Evolutionary conservation across 2,329 filamentous ascomycete species (phyloP), one percentile per base, ranked within the genome.

Genomic region (Colletotrichum abscissum): DNA sequence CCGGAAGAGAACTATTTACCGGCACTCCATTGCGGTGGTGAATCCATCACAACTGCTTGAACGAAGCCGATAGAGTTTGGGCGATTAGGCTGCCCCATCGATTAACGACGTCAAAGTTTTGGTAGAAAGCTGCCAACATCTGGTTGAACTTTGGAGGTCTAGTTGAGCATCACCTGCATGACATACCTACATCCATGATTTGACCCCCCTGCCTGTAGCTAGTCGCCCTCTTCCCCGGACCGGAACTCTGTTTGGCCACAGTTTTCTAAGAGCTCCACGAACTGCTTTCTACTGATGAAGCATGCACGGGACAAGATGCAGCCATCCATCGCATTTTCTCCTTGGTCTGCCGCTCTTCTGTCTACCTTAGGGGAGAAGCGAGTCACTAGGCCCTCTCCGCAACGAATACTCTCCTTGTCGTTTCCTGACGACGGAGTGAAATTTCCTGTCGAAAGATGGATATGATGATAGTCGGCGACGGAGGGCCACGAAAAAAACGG

Each of bases 101-200:
- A 54, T 52, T 58, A 16, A 52, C 64, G 52, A 58, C 57, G 52
- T 62, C 57, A 42, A 49, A 59, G 30, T 42, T 24, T 14, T 14
- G 24, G 26, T 30, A 26, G 62, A 57, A 46, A 14, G 38, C 52
- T 49, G 22, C 14, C 58, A 38, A 59, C 5, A 22, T 63, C 28
- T 16, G 11, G 22, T 30, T 59, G 33, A 55, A 56, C 68, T 63
- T 24, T 57, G 49, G 12, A 55, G 69, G 52, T 67, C 72, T 59
- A 56, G 56, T 62, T 58, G 57, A 49, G 33, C 60, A 33, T 19
- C 49, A 54, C 46, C 72, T 74, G 72, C 69, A 74, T 59, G 59
- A 73, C 72, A 74, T 69, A 65, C 60, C 59, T 67, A 69, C 69
- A 56, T 69, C 69, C 73, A 69, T 74, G 67, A 69, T 4, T 28